phyloP scores from a whole-genome alignment of 2,329 filamentous ascomycete species.

The Chaetomiaceae sp. region DNA sequence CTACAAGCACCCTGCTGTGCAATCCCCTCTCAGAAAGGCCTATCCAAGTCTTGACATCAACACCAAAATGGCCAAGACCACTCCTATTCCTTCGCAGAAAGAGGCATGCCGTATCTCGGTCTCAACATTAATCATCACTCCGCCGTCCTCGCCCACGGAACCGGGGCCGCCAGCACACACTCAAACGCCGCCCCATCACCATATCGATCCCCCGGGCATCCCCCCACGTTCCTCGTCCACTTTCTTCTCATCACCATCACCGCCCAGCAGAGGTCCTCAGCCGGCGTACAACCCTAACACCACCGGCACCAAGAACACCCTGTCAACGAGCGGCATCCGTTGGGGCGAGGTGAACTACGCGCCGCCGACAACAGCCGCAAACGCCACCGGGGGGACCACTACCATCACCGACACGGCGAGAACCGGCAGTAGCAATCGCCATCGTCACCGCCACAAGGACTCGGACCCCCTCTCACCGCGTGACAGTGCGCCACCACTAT shows the following conservation, averaged over 20 bases:
- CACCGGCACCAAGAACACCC: background rate
- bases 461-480: constrained; percentile 1
- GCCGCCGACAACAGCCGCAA: background rate
- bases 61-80: background rate
- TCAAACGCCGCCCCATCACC: no score
- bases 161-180: background rate
- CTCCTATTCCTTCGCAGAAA: no score
- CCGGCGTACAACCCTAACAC: background rate
- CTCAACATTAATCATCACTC: constrained; percentile 14
- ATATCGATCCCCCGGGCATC: background rate
- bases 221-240: background rate
- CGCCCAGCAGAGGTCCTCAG: background rate
- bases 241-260: background rate
- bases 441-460: background rate
- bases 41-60: background rate
- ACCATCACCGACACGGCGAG: background rate
- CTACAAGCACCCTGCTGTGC: background rate
- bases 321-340: background rate
- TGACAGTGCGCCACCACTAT: background rate
- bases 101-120: background rate
- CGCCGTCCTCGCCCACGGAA: constrained; percentile 10
- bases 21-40: background rate
- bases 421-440: no score
- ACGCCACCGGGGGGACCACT: background rate
- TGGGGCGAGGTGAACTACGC: constrained; percentile 14